Conservation (phyloP, 495 filamentous ascomycete species). For the Hypoxylon lienhwacheense region DNA sequence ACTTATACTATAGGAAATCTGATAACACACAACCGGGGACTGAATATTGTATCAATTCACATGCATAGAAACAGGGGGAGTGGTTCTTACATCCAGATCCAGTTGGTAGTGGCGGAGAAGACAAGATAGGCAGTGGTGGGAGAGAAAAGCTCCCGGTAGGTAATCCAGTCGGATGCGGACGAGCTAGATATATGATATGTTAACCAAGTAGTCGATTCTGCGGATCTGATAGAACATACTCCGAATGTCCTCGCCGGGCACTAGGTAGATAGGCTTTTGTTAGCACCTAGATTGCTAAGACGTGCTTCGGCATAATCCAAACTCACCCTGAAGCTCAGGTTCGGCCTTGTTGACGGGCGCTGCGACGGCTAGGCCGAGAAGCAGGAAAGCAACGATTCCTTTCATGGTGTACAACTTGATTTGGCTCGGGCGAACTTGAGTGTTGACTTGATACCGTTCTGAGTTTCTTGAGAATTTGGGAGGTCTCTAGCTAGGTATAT, state of each 20-base stretch:
- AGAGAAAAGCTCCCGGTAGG: slow-evolving; percentile 8
- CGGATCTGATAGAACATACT: neutral
- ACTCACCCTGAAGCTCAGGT: neutral
- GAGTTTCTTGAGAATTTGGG: neutral
- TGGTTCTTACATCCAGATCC: slow-evolving; percentile 16
- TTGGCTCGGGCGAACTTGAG: too few relatives aligned
- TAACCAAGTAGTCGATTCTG: neutral
- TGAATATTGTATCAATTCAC: neutral
- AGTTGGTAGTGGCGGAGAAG: neutral
- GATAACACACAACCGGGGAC: slow-evolving; percentile 8
- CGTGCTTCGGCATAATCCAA: neutral
- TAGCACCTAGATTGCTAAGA: neutral
- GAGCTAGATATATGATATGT: slow-evolving; percentile 7
- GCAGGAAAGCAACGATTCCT: slow-evolving; percentile 25
- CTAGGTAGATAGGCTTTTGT: neutral
- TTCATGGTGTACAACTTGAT: slow-evolving; percentile 19
- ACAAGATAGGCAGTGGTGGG: slow-evolving; percentile 8
- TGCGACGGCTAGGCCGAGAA: slow-evolving; percentile 26
- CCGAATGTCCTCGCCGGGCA: slow-evolving; percentile 1
- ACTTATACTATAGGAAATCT: neutral
- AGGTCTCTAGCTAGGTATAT: slow-evolving; percentile 10
- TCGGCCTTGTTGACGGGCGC: slow-evolving; percentile 15
- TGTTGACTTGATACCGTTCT: slow-evolving; percentile 1
- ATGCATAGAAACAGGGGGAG: neutral
- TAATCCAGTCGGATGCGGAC: slow-evolving; percentile 5